A percentile compares a stretch with the other conserved stretches of the same genome.
Evolutionary conservation across 495 filamentous ascomycete genomes (phyloP).

Genomic region (Bryoglossum gracile): DNA sequence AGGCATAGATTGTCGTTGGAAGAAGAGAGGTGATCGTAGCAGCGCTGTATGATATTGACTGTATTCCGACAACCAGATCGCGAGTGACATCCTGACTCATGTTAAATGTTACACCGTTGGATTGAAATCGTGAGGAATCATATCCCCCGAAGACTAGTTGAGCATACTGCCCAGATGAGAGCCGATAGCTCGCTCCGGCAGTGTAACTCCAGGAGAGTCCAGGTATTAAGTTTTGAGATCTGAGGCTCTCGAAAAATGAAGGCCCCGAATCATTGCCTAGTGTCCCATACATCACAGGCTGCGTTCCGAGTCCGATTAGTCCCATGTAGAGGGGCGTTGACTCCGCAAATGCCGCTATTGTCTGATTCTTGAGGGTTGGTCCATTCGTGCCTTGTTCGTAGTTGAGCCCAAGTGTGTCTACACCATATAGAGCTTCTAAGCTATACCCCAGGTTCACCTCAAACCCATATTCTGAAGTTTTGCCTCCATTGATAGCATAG

Average conservation of each 20-base stretch:
- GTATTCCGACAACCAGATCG: constrained; percentile 41
- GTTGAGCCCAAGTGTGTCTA: neutral
- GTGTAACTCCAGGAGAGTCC: constrained; percentile 48
- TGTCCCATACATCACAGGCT: constrained; percentile 26
- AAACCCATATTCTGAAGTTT: constrained; percentile 3
- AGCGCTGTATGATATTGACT: constrained; percentile 32
- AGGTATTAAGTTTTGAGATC: constrained; percentile 38
- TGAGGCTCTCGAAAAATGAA: constrained; percentile 41
- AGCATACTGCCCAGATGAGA: constrained; percentile 37
- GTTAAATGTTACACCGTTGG: constrained; percentile 40
- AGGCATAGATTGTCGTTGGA: constrained; percentile 28
- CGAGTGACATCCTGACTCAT: constrained; percentile 40
- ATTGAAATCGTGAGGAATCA: constrained; percentile 41
- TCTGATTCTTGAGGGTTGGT: constrained; percentile 3
- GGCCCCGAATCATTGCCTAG: constrained; percentile 24
- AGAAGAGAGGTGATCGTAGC: constrained; percentile 22
- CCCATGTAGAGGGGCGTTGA: constrained; percentile 7
- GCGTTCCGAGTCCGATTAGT: neutral
- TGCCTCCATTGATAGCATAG: constrained; percentile 18
- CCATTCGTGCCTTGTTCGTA: constrained; percentile 25
- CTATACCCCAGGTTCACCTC: constrained; percentile 9
- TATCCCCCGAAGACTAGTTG: constrained; percentile 49
- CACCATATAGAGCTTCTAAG: neutral
- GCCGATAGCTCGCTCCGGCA: constrained; percentile 42
- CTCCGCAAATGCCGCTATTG: neutral